phyloP scores from a whole-genome alignment of 305 asterid species.

The Fraxinus paxiana region DNA sequence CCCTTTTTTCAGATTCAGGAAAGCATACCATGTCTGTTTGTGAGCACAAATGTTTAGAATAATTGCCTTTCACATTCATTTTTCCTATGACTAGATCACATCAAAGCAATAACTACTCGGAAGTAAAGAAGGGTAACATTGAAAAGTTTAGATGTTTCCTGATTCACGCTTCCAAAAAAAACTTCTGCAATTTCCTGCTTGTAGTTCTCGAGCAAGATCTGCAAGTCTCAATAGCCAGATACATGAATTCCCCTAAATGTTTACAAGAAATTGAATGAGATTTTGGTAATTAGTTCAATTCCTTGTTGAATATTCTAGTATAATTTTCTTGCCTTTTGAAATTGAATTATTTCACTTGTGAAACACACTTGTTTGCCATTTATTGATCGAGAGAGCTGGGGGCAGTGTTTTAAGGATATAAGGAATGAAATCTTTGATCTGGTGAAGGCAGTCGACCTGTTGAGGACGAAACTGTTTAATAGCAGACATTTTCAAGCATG shows the following conservation, averaged over 20 bases:
- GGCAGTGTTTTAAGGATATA: neutral
- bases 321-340: neutral
- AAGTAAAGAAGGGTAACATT: neutral
- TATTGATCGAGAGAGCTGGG: neutral
- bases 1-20: neutral
- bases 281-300: neutral
- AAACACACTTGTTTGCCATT: neutral
- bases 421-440: neutral
- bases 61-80: neutral
- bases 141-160: neutral
- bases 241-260: neutral
- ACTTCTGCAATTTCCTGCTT: slow-evolving; percentile 4
- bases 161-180: slow-evolving; percentile 2
- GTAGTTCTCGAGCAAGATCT: neutral
- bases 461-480: neutral
- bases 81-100: neutral
- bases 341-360: neutral
- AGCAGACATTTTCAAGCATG: neutral
- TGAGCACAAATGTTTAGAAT: neutral
- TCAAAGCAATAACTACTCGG: neutral
- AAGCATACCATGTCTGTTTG: neutral
- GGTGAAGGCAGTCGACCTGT: neutral
- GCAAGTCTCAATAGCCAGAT: neutral
- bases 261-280: neutral
- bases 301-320: neutral